Evolutionary conservation across 208 protist species (phyloP).

Genomic region (Leishmania lainsoni): DNA sequence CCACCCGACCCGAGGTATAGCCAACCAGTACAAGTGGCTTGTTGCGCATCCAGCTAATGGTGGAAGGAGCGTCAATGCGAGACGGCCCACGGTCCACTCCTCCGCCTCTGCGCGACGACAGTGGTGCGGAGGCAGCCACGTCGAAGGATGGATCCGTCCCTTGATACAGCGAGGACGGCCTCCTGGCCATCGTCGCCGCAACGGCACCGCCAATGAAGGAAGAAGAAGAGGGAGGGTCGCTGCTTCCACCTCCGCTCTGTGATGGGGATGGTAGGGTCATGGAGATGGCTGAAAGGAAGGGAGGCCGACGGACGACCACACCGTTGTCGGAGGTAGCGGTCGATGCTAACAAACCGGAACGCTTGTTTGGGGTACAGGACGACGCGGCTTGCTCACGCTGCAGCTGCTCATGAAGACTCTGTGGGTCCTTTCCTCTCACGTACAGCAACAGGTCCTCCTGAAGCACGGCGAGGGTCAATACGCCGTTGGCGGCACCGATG

Average conservation of each 20-base stretch:
- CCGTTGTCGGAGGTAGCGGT: neutral
- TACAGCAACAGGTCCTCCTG: constrained; percentile 45
- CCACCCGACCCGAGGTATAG: constrained; percentile 57
- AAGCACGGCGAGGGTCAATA: constrained; percentile 61
- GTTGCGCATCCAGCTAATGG: constrained; percentile 88
- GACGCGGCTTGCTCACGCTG: constrained; percentile 1
- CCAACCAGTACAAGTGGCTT: constrained; percentile 82
- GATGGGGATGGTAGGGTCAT: neutral
- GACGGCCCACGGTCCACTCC: neutral
- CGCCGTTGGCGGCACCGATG: constrained; percentile 58
- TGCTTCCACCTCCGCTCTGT: neutral
- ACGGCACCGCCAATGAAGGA: neutral
- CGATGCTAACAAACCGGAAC: neutral
- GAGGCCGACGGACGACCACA: neutral
- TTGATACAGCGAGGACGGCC: neutral
- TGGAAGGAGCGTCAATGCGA: constrained; percentile 44
- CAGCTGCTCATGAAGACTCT: constrained; percentile 31
- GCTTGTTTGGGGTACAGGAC: neutral
- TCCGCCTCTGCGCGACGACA: too few relatives aligned
- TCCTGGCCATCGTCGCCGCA: neutral
- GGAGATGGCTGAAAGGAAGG: neutral
- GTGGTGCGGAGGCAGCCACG: too few relatives aligned
- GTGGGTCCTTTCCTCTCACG: constrained; percentile 41
- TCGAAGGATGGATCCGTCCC: neutral
- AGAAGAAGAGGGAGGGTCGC: neutral